Evolutionary conservation across 495 filamentous ascomycete genomes (phyloP).

Genomic region (Podospora bellae-mahoneyi): DNA sequence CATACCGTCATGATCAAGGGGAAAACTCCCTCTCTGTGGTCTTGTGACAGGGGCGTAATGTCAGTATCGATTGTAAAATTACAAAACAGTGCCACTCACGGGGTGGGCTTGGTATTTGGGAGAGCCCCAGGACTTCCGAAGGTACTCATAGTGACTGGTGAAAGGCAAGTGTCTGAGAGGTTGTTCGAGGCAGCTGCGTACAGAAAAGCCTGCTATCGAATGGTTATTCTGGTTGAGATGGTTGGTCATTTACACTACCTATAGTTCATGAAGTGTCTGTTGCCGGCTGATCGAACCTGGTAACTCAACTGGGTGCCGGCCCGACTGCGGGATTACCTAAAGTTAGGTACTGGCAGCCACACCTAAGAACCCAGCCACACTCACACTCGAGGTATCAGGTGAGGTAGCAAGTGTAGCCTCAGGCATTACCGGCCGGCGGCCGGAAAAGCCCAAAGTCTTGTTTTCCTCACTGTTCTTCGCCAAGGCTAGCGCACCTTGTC

Average conservation of each 20-base stretch:
- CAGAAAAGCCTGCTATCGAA: too few relatives aligned
- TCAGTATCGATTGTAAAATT: slow-evolving; percentile 14
- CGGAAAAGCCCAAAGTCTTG: not conserved
- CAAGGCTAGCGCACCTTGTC: not conserved
- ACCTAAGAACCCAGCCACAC: too few relatives aligned
- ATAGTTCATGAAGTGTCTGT: not conserved
- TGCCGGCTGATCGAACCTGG: not conserved
- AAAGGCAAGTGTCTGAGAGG: not conserved
- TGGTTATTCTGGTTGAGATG: too few relatives aligned
- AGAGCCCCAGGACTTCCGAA: slow-evolving; percentile 79
- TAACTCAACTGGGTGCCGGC: not conserved
- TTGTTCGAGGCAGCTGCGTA: too few relatives aligned
- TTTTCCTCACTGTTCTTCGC: not conserved
- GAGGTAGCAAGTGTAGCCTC: too few relatives aligned
- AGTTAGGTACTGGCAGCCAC: too few relatives aligned
- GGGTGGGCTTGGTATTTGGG: slow-evolving; percentile 69
- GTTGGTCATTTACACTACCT: too few relatives aligned
- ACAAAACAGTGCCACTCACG: slow-evolving; percentile 53
- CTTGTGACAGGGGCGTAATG: slow-evolving; percentile 39
- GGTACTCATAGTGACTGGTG: slow-evolving; percentile 42
- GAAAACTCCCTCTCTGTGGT: slow-evolving; percentile 93
- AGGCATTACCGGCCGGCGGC: too few relatives aligned
- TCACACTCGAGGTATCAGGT: too few relatives aligned
- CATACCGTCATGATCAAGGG: slow-evolving; percentile 90
- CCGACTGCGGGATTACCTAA: not conserved